Conservation (phyloP, 352 stramenopile species). For the Phytophthora pinifolia region DNA sequence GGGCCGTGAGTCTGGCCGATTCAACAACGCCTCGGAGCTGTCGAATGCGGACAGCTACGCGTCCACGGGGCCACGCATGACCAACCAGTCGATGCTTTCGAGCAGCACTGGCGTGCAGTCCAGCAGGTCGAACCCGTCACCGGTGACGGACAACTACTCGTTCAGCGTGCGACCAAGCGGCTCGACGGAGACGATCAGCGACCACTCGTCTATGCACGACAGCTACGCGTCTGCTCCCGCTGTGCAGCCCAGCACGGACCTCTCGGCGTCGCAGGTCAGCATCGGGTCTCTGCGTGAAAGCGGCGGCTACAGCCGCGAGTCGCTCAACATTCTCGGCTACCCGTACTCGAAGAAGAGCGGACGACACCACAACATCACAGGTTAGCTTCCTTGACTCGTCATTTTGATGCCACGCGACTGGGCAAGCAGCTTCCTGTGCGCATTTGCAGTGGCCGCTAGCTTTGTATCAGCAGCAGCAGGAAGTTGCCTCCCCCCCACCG, state of each 20-base stretch:
- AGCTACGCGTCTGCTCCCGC: constrained; percentile 22
- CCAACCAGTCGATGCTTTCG: constrained; percentile 33
- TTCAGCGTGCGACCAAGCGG: constrained; percentile 17
- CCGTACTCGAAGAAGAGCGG: constrained; percentile 78
- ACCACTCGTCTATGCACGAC: constrained; percentile 22
- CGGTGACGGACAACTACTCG: constrained; percentile 17
- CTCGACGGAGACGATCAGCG: constrained; percentile 8
- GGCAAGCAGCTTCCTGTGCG: constrained; percentile 29
- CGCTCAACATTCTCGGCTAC: constrained; percentile 81
- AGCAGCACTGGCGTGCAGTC: constrained; percentile 28
- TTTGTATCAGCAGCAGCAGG: constrained; percentile 16
- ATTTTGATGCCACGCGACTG: constrained; percentile 16
- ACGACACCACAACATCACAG: constrained; percentile 54
- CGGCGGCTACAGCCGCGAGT: constrained; percentile 72
- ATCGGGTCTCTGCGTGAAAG: constrained; percentile 48
- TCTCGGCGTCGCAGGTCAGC: constrained; percentile 31
- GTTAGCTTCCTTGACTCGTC: constrained; percentile 30
- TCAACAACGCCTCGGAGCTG: constrained; percentile 25
- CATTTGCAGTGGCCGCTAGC: constrained; percentile 20
- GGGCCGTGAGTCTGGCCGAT: constrained; percentile 21
- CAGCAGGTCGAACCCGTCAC: constrained; percentile 10
- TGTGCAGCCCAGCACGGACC: constrained; percentile 17
- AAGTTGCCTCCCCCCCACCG: constrained; percentile 21
- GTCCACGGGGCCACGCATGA: constrained; percentile 27
- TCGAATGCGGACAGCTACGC: constrained; percentile 37